These are phyloP conservation scores for Ogataea parapolymorpha DNA, from an alignment of 805 yeast species.

Conservation along the genomic window DNA sequence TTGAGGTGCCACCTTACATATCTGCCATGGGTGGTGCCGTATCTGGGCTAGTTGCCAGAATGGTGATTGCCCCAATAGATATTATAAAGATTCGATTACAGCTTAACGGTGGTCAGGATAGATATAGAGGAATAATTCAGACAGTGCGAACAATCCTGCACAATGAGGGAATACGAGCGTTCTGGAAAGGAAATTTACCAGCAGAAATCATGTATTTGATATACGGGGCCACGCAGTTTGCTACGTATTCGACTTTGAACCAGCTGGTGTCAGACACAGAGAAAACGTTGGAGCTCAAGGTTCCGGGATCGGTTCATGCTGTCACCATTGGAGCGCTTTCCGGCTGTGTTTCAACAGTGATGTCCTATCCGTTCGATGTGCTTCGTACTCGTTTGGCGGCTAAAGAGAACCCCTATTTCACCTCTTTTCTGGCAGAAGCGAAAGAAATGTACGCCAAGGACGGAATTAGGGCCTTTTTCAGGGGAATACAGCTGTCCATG, in stretches of 20 bases:
- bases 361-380: constrained; percentile 89
- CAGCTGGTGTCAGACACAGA: constrained; percentile 35
- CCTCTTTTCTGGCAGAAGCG: constrained; percentile 36
- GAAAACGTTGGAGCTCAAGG: constrained; percentile 15
- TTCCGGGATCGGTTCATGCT: constrained; percentile 42
- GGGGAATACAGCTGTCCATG: constrained; percentile 50
- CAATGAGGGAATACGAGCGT: constrained; percentile 58
- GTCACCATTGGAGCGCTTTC: constrained; percentile 69
- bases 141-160: constrained; percentile 43
- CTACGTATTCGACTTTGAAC: constrained; percentile 61
- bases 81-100: constrained; percentile 75
- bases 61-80: constrained; percentile 70
- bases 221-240: constrained; percentile 84
- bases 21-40: constrained; percentile 68
- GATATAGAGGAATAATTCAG: constrained; percentile 35
- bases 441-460: constrained; percentile 29
- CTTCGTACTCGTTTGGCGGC: constrained; percentile 84
- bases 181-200: constrained; percentile 97
- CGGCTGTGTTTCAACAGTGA: constrained; percentile 68
- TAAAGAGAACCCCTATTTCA: constrained; percentile 37
- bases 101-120: constrained; percentile 38
- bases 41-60: constrained; percentile 59
- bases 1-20: constrained; percentile 47
- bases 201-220: constrained; percentile 82
- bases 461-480: constrained; percentile 46